Percentiles rank a stretch among this genome's conserved stretches.
These are phyloP conservation scores for Vigna trinervia DNA, from an alignment of 306 rosid species.

Conservation along the genomic window DNA sequence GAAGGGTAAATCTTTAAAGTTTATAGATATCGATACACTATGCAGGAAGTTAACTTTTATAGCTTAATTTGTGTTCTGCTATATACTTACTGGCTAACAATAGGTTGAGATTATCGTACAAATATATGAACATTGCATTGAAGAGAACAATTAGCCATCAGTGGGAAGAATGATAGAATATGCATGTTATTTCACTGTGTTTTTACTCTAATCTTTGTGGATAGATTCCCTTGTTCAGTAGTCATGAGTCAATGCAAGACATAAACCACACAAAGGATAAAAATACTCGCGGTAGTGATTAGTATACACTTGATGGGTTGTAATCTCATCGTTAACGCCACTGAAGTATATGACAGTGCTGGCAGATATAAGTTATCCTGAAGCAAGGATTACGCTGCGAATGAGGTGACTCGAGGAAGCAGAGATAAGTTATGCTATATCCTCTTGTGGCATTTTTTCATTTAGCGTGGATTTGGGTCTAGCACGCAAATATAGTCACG, in stretches of 20 bases:
- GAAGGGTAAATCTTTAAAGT: neutral
- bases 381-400: neutral
- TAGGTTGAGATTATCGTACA: slow-evolving; percentile 13
- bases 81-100: neutral
- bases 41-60: neutral
- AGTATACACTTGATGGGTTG: neutral
- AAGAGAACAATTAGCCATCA: neutral
- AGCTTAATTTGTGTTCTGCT: neutral
- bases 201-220: neutral
- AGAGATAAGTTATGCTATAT: neutral
- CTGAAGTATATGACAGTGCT: neutral
- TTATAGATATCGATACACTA: neutral
- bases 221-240: neutral
- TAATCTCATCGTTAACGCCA: neutral
- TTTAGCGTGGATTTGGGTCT: neutral
- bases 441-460: neutral
- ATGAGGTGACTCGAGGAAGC: neutral
- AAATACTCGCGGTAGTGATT: neutral
- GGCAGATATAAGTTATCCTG: neutral
- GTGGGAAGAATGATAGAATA: neutral
- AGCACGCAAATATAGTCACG: neutral
- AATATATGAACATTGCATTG: neutral
- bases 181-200: neutral
- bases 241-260: slow-evolving; percentile 9
- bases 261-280: neutral